These are phyloP conservation scores for Colletotrichum euphorbiae DNA, from an alignment of 2,329 filamentous ascomycete species.

Conservation along the genomic window DNA sequence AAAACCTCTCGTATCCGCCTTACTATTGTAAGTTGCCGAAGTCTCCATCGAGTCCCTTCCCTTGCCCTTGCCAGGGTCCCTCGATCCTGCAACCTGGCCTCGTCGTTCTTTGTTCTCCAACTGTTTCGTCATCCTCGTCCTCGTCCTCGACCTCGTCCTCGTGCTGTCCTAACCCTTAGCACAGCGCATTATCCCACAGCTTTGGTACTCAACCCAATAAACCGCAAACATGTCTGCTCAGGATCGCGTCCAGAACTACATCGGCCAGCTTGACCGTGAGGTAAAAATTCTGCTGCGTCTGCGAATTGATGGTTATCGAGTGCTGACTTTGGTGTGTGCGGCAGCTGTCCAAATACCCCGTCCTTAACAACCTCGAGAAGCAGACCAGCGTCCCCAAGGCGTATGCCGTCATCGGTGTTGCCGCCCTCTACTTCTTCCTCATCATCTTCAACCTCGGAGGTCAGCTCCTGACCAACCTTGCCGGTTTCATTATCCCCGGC, in stretches of 20 bases:
- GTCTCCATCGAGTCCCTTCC: conserved; percentile 3
- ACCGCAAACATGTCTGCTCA: conserved; percentile 75
- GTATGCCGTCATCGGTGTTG: conserved; percentile 82
- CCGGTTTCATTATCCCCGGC: conserved; percentile 83
- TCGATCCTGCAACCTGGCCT: conserved; percentile 37
- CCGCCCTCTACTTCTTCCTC: conserved; percentile 86
- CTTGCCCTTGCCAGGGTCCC: conserved; percentile 3
- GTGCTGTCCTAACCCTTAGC: conserved; percentile 35
- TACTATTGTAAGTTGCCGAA: conserved; percentile 31
- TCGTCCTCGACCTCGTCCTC: neutral
- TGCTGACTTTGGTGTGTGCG: conserved; percentile 14
- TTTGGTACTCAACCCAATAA: conserved; percentile 38
- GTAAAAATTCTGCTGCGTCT: conserved; percentile 55
- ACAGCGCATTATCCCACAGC: conserved; percentile 39
- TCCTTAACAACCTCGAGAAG: conserved; percentile 87
- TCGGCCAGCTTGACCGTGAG: conserved; percentile 86
- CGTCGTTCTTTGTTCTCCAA: neutral
- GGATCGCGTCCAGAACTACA: conserved; percentile 80
- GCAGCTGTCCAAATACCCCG: conserved; percentile 87
- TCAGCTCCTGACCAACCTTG: conserved; percentile 87
- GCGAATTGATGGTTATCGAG: conserved; percentile 2
- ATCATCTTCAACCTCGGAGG: conserved; percentile 94
- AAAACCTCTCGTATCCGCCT: neutral
- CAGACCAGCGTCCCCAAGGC: conserved; percentile 86
- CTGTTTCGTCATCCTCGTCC: neutral